A percentile compares a stretch with the other conserved stretches of the same genome.
These are phyloP conservation scores for Pyricularia sp. DNA, from an alignment of 2,329 filamentous ascomycete genomes.

Conservation along the genomic window DNA sequence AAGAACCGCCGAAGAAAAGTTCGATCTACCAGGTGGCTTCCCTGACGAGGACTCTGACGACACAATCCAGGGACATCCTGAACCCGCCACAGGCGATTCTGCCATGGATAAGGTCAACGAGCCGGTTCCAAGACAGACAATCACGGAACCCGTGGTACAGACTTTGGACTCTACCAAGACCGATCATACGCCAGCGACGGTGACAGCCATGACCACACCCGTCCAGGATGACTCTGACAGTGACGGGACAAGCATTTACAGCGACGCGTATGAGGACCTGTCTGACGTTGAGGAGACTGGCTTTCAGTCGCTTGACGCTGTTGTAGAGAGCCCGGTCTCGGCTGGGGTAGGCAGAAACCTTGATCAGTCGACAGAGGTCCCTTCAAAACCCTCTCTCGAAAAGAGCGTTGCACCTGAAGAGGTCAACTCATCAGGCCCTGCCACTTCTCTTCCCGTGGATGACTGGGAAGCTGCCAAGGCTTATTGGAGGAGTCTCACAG, in stretches of 20 bases:
- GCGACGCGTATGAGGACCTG: constrained; percentile 67
- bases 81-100: neutral
- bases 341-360: neutral
- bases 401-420: neutral
- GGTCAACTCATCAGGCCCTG: neutral
- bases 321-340: constrained; percentile 48
- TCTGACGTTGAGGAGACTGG: constrained; percentile 55
- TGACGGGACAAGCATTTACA: constrained; percentile 50
- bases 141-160: constrained; percentile 15
- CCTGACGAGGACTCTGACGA: constrained; percentile 29
- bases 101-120: neutral
- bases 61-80: neutral
- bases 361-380: neutral
- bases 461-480: constrained; percentile 62
- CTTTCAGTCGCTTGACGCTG: constrained; percentile 64
- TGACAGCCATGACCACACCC: constrained; percentile 14
- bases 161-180: constrained; percentile 9
- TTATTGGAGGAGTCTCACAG: constrained; percentile 60
- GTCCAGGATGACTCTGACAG: constrained; percentile 22
- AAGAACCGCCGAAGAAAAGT: constrained; percentile 11
- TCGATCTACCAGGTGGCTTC: constrained; percentile 50
- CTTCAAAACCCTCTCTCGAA: neutral
- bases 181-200: constrained; percentile 13
- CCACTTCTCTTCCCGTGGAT: constrained; percentile 13
- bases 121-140: constrained; percentile 7